Percentiles rank a stretch among this genome's conserved stretches.
These are phyloP conservation scores for Fusarium decemcellulare DNA, from an alignment of 2,329 filamentous ascomycete genomes.

Conservation along the genomic window DNA sequence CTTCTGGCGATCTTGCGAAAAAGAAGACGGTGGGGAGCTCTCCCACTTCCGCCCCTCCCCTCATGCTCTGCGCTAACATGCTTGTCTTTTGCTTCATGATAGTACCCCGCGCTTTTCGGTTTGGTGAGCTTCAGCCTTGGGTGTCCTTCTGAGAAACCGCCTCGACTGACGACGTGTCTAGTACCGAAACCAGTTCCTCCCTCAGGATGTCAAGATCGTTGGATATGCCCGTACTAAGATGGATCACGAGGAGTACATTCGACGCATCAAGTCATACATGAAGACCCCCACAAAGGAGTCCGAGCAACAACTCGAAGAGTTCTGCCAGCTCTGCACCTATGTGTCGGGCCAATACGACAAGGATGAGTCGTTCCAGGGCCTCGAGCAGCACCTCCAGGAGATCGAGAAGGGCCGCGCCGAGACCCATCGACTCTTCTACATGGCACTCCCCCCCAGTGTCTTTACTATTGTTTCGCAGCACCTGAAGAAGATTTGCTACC, in stretches of 20 bases:
- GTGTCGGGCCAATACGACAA: constrained; percentile 98
- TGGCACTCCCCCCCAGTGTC: constrained; percentile 97
- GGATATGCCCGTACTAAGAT: constrained; percentile 99
- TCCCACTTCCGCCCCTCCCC: constrained; percentile 28
- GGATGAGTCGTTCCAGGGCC: constrained; percentile 90
- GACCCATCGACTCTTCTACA: constrained; percentile 97
- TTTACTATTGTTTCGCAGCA: constrained; percentile 99
- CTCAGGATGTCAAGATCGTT: constrained; percentile 95
- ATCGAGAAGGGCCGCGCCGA: constrained; percentile 87
- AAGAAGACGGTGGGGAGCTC: constrained; percentile 90
- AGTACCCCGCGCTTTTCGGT: constrained; percentile 98
- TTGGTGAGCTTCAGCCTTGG: constrained; percentile 76
- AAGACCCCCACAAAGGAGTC: constrained; percentile 98
- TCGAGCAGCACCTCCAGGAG: constrained; percentile 88
- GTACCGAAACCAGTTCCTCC: constrained; percentile 99
- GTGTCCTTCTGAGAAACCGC: background rate
- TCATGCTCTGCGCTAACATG: constrained; percentile 40
- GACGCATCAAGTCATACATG: constrained; percentile 96
- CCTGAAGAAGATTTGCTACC: constrained; percentile 97
- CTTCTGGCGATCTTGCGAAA: constrained; percentile 97
- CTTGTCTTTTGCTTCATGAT: constrained; percentile 33
- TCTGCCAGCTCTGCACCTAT: constrained; percentile 90
- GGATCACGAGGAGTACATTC: constrained; percentile 96
- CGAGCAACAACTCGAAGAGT: constrained; percentile 94
- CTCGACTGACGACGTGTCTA: constrained; percentile 54